Percentiles rank a stretch among this genome's conserved stretches.
phyloP scores from a whole-genome alignment of 1,284 basidiomycete species.

The Tilletia setariae region DNA sequence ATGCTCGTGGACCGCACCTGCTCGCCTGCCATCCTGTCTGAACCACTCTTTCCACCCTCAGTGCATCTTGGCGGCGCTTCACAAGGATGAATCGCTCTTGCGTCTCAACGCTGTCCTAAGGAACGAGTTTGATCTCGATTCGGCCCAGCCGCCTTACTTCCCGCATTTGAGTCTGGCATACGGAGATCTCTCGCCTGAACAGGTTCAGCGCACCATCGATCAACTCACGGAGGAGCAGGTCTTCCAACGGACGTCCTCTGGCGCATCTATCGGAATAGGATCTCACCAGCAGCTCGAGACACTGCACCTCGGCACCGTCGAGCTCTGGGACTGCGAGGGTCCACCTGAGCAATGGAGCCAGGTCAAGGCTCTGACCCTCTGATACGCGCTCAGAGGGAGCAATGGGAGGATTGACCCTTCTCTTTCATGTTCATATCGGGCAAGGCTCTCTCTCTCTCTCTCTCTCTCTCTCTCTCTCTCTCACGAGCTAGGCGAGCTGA shows the following conservation, averaged over 20 bases:
- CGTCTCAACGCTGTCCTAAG: neutral
- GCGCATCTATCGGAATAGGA: neutral
- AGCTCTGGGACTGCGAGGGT: neutral
- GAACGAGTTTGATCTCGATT: neutral
- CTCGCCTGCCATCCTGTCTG: neutral
- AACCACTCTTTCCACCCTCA: neutral
- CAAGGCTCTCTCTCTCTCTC: too few relatives aligned
- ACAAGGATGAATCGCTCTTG: neutral
- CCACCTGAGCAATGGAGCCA: neutral
- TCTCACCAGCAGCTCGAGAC: neutral
- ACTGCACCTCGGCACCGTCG: neutral
- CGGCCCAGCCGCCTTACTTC: neutral
- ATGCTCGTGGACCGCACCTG: neutral
- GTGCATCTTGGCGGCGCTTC: conserved; percentile 6
- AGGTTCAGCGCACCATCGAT: neutral
- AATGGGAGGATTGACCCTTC: too few relatives aligned
- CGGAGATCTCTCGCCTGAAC: neutral
- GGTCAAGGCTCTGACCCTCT: neutral
- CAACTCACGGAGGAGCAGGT: neutral
- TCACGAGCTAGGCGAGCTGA: too few relatives aligned
- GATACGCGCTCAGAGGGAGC: too few relatives aligned
- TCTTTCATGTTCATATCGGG: too few relatives aligned
- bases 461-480: too few relatives aligned
- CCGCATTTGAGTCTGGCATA: neutral
- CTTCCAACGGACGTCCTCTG: neutral